Percentiles rank a stretch among this genome's conserved stretches.
Conservation (phyloP, 176 grass and related monocot genomes). For the Oryza longistaminata region DNA sequence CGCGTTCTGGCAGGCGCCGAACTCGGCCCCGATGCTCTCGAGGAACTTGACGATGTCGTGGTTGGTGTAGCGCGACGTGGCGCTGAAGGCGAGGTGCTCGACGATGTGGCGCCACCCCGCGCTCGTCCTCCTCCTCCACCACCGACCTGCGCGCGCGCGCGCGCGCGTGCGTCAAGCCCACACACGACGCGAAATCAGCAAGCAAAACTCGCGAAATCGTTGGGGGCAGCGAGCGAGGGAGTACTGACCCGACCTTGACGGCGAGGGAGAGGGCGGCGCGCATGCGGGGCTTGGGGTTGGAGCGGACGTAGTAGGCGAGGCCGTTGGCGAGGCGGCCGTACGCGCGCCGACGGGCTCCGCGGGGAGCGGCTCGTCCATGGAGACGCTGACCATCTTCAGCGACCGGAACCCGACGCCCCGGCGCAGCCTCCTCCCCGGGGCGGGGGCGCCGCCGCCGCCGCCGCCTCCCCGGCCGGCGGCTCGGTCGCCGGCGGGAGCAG, state of each 20-base stretch:
- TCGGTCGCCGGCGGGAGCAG: slow-evolving; percentile 65
- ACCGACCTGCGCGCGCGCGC: slow-evolving; percentile 60
- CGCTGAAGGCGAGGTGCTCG: slow-evolving; percentile 98
- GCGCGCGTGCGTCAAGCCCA: background rate
- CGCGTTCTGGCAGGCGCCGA: slow-evolving; percentile 96
- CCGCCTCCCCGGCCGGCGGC: slow-evolving; percentile 32
- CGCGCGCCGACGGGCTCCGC: slow-evolving; percentile 68
- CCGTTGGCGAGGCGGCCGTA: slow-evolving; percentile 89
- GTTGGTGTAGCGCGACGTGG: slow-evolving; percentile 87
- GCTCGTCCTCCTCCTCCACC: slow-evolving; percentile 90
- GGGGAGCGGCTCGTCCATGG: slow-evolving; percentile 75
- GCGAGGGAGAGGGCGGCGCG: slow-evolving; percentile 93
- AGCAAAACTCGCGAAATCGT: background rate
- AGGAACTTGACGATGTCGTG: slow-evolving; percentile 99
- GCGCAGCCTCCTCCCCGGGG: slow-evolving; percentile 23
- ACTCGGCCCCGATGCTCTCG: slow-evolving; percentile 98
- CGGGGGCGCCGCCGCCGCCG: background rate
- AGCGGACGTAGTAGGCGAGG: slow-evolving; percentile 91
- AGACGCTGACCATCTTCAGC: slow-evolving; percentile 71
- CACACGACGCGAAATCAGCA: slow-evolving; percentile 7
- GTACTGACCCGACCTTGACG: slow-evolving; percentile 97
- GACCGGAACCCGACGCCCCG: slow-evolving; percentile 87
- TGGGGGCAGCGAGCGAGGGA: background rate
- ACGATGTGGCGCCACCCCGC: slow-evolving; percentile 96
- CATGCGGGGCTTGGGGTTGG: slow-evolving; percentile 92